These are phyloP conservation scores for Microsporum canis DNA, from an alignment of 2,329 filamentous ascomycete species.

Conservation along the genomic window DNA sequence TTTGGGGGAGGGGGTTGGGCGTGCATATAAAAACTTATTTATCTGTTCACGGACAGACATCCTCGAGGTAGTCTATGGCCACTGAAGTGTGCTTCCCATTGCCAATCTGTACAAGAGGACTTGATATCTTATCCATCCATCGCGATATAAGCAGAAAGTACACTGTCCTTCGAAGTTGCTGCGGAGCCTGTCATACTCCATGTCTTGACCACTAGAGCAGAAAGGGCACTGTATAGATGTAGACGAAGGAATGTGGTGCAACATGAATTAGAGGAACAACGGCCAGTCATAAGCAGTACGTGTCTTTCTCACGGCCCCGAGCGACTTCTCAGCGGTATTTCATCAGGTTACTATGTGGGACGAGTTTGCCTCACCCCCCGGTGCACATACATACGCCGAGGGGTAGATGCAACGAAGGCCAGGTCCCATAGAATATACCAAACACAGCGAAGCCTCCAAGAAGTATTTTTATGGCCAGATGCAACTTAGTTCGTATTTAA, in stretches of 20 bases:
- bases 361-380: neutral
- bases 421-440: neutral
- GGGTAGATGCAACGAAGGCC: neutral
- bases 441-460: neutral
- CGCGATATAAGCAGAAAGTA: neutral
- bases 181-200: neutral
- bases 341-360: neutral
- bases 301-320: neutral
- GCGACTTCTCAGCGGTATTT: neutral
- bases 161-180: neutral
- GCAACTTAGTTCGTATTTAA: neutral
- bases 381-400: neutral
- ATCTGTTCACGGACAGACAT: neutral
- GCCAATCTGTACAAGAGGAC: neutral
- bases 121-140: neutral
- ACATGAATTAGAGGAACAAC: neutral
- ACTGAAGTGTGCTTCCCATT: no score
- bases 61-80: no score
- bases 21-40: neutral
- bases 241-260: neutral
- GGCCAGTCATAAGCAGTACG: neutral
- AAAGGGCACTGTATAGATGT: neutral
- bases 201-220: neutral
- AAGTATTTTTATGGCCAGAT: neutral
- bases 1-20: neutral